Percentiles rank a stretch among this genome's conserved stretches.
These are phyloP conservation scores for Neoboletus magnificus DNA, from an alignment of 768 basidiomycete genomes.

Conservation along the genomic window DNA sequence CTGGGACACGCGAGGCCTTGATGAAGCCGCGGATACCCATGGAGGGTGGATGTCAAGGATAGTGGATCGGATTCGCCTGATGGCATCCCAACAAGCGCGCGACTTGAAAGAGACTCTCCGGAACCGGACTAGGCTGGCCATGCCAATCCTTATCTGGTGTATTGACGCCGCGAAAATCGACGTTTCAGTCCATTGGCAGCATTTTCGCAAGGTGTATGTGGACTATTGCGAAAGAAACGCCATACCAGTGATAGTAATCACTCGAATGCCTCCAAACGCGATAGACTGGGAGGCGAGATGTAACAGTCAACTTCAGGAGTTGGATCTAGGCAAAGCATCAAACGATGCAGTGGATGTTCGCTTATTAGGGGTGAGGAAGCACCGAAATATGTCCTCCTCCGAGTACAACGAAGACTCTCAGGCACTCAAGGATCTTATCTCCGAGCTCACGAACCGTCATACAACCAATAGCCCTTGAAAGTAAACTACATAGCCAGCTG, in stretches of 20 bases:
- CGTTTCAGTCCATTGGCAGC: constrained; percentile 13
- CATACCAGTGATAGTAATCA: constrained; percentile 20
- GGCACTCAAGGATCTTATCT: constrained; percentile 14
- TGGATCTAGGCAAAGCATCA: constrained; percentile 6
- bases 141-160: constrained; percentile 26
- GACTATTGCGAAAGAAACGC: constrained; percentile 22
- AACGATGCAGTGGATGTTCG: neutral
- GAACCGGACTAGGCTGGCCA: neutral
- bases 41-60: constrained; percentile 6
- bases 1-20: constrained; percentile 28
- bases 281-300: constrained; percentile 12
- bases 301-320: constrained; percentile 6
- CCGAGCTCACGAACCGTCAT: neutral
- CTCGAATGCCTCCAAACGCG: constrained; percentile 3
- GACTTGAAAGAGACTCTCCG: constrained; percentile 17
- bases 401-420: constrained; percentile 18
- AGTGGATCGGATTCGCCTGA: constrained; percentile 9
- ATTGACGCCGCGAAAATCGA: constrained; percentile 22
- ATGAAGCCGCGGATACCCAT: constrained; percentile 15
- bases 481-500: neutral
- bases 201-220: constrained; percentile 23
- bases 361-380: constrained; percentile 10
- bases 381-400: neutral
- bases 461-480: neutral
- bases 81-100: constrained; percentile 12